These are phyloP conservation scores for Allantophomopsis lycopodina DNA, from an alignment of 2,329 filamentous ascomycete genomes.

Conservation along the genomic window DNA sequence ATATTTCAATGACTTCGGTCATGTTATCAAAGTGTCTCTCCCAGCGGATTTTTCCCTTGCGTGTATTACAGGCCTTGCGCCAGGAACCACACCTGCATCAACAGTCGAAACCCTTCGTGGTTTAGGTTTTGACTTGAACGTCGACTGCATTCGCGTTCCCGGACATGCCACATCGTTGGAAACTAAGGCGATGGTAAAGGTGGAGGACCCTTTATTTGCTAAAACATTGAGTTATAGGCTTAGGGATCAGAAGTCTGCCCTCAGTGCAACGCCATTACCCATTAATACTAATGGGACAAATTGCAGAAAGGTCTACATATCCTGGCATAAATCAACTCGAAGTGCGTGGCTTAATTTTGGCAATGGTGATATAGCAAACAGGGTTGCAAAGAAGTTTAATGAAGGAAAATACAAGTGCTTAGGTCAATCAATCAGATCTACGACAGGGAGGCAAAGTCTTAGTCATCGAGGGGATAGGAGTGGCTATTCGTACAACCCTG, in stretches of 20 bases:
- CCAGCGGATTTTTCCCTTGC: conserved; percentile 12
- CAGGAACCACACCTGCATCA: conserved; percentile 6
- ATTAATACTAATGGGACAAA: conserved; percentile 5
- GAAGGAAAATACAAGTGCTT: conserved; percentile 8
- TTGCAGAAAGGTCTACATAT: conserved; percentile 13
- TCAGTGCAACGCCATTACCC: conserved; percentile 6
- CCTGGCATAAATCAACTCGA: conserved; percentile 13
- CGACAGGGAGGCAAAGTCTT: neutral
- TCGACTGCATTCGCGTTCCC: conserved; percentile 6
- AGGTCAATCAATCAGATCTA: conserved; percentile 6
- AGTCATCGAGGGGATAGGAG: conserved; percentile 1
- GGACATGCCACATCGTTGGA: conserved; percentile 1
- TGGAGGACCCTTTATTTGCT: conserved; percentile 11
- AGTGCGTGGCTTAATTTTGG: conserved; percentile 12
- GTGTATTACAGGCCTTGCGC: conserved; percentile 8
- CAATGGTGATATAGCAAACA: conserved; percentile 9
- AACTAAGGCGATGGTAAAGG: conserved; percentile 7
- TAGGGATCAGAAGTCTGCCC: conserved; percentile 3
- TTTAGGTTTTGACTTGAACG: conserved; percentile 8
- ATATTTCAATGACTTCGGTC: conserved; percentile 9
- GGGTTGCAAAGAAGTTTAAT: conserved; percentile 10
- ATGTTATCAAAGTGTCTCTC: conserved; percentile 13
- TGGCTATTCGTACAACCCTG: conserved; percentile 3
- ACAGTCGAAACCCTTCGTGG: conserved; percentile 4
- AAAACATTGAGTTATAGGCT: conserved; percentile 5